Conservation (phyloP, 495 filamentous ascomycete species). For the Friedmanniomyces endolithicus region DNA sequence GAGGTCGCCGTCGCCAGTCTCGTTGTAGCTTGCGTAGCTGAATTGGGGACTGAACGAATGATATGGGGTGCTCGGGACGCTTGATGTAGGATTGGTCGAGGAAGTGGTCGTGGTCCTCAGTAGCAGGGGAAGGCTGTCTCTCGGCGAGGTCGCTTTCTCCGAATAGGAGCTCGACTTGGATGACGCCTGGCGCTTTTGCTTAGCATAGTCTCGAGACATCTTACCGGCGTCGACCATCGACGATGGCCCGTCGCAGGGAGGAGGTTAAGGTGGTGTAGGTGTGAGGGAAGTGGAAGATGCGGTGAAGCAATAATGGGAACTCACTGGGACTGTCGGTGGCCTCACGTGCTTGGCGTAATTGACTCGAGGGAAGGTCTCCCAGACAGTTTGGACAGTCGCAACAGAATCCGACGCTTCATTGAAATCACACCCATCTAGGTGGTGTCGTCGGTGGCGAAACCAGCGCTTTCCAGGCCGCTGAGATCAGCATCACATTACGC, state of each 20-base stretch:
- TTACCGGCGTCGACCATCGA: not conserved
- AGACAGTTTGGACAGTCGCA: not conserved
- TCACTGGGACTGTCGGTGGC: not conserved
- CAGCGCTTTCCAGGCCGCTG: too few species aligned
- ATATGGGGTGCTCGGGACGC: not conserved
- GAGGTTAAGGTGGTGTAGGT: not conserved
- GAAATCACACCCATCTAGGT: not conserved
- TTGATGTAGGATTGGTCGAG: not conserved
- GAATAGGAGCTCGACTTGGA: not conserved
- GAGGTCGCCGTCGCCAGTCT: not conserved
- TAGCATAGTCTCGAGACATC: slow-evolving; percentile 2
- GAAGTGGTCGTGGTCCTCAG: not conserved
- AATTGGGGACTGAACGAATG: slow-evolving; percentile 1
- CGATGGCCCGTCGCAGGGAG: not conserved
- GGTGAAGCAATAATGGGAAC: not conserved
- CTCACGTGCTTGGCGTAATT: not conserved
- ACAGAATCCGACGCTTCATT: not conserved
- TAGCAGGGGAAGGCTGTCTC: not conserved
- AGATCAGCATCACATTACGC: too few species aligned
- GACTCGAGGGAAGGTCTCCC: not conserved
- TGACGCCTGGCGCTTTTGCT: not conserved
- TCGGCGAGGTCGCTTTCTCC: not conserved
- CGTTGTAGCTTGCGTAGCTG: not conserved
- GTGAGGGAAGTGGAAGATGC: not conserved
- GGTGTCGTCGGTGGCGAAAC: not conserved